Evolutionary conservation across 257 asterid species (phyloP).

Genomic region (Gardenia jasminoides): DNA sequence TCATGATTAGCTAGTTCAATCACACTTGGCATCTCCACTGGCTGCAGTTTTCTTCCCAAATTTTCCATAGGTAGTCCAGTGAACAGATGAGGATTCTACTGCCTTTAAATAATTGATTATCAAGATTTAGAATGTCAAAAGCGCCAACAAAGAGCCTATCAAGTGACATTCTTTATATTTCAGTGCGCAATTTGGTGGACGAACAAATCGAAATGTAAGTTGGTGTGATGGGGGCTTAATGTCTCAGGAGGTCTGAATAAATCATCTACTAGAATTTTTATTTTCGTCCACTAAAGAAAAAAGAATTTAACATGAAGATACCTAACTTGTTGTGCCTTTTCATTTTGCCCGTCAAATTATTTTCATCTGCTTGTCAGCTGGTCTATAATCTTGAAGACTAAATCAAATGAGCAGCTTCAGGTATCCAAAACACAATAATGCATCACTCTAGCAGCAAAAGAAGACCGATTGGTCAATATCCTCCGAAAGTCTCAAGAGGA

Average conservation of each 20-base stretch:
- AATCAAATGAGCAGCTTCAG: not conserved
- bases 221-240: not conserved
- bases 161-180: not conserved
- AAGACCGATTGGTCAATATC: not conserved
- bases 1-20: not conserved
- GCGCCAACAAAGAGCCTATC: not conserved
- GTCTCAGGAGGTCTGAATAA: not conserved
- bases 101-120: not conserved
- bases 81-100: not conserved
- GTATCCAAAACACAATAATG: not conserved
- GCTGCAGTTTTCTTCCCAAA: not conserved
- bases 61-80: constrained; percentile 3
- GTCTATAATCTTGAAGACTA: not conserved
- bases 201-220: not conserved
- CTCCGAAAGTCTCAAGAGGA: not conserved
- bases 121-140: constrained; percentile 5
- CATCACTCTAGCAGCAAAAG: constrained; percentile 5
- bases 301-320: not conserved
- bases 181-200: not conserved
- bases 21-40: not conserved
- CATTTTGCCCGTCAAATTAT: not conserved
- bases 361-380: not conserved
- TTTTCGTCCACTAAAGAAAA: not conserved
- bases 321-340: no score
- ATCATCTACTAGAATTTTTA: not conserved